Evolutionary conservation across 108 stramenopile species (phyloP).

Genomic region (Thalassiosira profunda): DNA sequence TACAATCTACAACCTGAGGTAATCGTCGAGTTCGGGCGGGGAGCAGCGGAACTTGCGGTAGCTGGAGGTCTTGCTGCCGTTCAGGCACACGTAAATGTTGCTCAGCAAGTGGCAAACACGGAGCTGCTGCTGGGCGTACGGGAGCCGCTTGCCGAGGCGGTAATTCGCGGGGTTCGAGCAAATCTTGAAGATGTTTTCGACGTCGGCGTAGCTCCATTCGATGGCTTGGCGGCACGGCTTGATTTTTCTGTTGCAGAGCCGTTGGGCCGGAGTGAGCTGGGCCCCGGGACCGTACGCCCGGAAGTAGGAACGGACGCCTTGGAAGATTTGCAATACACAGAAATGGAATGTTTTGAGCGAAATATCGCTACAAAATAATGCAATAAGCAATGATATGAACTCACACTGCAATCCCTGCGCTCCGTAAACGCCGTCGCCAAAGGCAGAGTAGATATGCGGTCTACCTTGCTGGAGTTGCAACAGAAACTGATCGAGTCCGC

Average conservation of each 20-base stretch:
- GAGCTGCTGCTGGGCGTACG: constrained; percentile 6
- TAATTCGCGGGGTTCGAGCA: background rate
- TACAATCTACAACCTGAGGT: constrained; percentile 15
- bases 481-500: background rate
- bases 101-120: constrained; percentile 2
- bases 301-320: background rate
- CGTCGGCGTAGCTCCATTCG: constrained; percentile 2
- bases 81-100: constrained; percentile 1
- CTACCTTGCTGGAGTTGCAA: background rate
- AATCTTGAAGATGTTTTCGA: background rate
- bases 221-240: background rate
- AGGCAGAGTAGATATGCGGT: background rate
- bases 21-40: constrained; percentile 3
- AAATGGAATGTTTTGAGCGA: too few species aligned
- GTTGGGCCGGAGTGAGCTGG: background rate
- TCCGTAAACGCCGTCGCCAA: background rate
- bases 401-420: too few species aligned
- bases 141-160: background rate
- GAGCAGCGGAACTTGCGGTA: background rate
- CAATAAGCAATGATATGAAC: too few species aligned
- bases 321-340: background rate
- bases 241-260: background rate
- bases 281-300: background rate
- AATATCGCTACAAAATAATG: too few species aligned
- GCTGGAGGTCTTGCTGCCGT: background rate